Percentiles rank a stretch among this genome's conserved stretches.
phyloP scores from a whole-genome alignment of 1,284 basidiomycete genomes.

The Irpex sp. region DNA sequence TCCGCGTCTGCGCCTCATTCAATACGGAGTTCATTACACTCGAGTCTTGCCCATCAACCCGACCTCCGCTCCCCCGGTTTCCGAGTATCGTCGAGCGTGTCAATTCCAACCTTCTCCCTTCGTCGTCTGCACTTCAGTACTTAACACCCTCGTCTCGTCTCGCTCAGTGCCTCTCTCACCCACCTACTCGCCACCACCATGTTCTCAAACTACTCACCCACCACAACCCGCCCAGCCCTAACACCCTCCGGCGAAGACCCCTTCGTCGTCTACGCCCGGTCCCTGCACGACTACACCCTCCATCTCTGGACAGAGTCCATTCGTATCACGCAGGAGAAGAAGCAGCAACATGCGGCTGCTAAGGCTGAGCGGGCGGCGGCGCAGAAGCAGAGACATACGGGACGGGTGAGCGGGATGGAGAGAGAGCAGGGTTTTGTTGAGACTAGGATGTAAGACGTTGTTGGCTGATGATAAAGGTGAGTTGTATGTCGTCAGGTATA shows the following conservation, averaged over 20 bases:
- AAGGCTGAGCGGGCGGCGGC: constrained; percentile 20
- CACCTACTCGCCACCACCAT: constrained; percentile 3
- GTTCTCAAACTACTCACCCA: constrained; percentile 5
- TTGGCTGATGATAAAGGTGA: no score
- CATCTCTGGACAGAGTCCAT: constrained; percentile 65
- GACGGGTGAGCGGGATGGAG: neutral
- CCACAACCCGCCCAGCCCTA: neutral
- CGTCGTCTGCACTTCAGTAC: neutral
- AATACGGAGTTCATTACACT: no score
- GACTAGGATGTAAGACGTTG: no score
- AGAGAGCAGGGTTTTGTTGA: no score
- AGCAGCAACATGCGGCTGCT: constrained; percentile 21
- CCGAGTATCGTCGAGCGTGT: no score
- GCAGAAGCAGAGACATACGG: constrained; percentile 10
- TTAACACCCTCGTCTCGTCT: neutral
- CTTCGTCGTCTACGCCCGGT: constrained; percentile 53
- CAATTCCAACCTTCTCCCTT: neutral
- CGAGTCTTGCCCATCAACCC: no score
- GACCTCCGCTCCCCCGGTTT: no score
- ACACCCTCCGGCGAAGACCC: constrained; percentile 21
- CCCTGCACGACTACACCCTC: constrained; percentile 66
- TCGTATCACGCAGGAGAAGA: constrained; percentile 52
- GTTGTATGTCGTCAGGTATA: no score
- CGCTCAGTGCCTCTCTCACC: neutral
- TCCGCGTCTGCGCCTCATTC: no score